Conservation (phyloP, 2,329 filamentous ascomycete species). For the Salinomyces thailandicus region DNA sequence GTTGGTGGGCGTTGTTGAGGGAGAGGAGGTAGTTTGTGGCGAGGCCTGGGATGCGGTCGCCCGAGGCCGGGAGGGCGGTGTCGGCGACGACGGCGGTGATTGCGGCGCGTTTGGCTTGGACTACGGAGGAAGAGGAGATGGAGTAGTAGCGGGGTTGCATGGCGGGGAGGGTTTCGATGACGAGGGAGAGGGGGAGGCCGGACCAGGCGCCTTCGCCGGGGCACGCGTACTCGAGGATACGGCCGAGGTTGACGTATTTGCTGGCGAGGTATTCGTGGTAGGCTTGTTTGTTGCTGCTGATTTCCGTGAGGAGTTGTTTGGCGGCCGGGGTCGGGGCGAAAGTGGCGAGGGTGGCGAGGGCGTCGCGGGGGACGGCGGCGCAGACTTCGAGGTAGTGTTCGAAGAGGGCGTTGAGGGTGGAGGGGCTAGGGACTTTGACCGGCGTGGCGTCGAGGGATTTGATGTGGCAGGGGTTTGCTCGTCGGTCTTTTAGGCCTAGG, state of each 20-base stretch:
- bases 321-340: slow-evolving; percentile 30
- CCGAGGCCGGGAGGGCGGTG: slow-evolving; percentile 18
- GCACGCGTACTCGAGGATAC: slow-evolving; percentile 25
- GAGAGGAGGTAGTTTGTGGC: slow-evolving; percentile 29
- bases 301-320: slow-evolving; percentile 20
- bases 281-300: slow-evolving; percentile 26
- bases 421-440: slow-evolving; percentile 29
- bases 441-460: neutral
- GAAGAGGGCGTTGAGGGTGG: slow-evolving; percentile 31
- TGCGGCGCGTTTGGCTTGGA: slow-evolving; percentile 26
- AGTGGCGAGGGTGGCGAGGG: slow-evolving; percentile 27
- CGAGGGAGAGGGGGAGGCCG: slow-evolving; percentile 44
- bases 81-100: slow-evolving; percentile 32
- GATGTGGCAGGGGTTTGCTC: neutral
- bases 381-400: slow-evolving; percentile 40
- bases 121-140: slow-evolving; percentile 25
- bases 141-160: slow-evolving; percentile 17
- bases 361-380: slow-evolving; percentile 32
- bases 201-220: slow-evolving; percentile 22
- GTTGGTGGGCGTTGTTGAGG: neutral
- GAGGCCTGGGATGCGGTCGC: slow-evolving; percentile 25
- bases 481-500: slow-evolving; percentile 13
- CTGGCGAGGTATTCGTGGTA: slow-evolving; percentile 24
- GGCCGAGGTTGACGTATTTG: slow-evolving; percentile 30
- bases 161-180: slow-evolving; percentile 15